Evolutionary conservation across 2,329 filamentous ascomycete species (phyloP).

Genomic region (Polychaeton citri): DNA sequence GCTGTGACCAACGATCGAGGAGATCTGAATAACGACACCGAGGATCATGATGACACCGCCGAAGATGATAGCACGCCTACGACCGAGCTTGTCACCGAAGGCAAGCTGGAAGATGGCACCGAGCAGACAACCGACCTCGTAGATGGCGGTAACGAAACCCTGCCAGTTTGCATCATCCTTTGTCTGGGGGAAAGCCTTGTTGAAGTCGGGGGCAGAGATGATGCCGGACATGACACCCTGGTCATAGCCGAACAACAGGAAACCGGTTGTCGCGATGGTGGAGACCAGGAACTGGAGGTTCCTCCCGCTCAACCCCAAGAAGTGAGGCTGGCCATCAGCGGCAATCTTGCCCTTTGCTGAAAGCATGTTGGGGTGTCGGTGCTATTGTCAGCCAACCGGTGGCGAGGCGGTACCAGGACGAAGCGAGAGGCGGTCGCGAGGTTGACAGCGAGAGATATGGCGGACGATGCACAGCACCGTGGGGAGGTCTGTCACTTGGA

Average conservation of each 20-base stretch:
- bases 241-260: constrained; percentile 28
- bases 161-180: constrained; percentile 32
- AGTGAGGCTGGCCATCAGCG: constrained; percentile 28
- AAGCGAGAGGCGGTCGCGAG: neutral
- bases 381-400: neutral
- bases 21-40: constrained; percentile 28
- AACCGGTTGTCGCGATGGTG: constrained; percentile 50
- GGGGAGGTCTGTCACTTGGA: no score
- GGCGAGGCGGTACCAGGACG: no score
- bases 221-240: constrained; percentile 28
- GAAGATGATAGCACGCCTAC: constrained; percentile 29
- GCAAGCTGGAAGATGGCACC: constrained; percentile 26
- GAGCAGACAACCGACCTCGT: constrained; percentile 37
- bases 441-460: neutral
- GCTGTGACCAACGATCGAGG: constrained; percentile 18
- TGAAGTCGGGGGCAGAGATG: constrained; percentile 24
- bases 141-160: constrained; percentile 39
- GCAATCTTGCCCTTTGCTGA: constrained; percentile 9
- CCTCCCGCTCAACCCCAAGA: constrained; percentile 46
- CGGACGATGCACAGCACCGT: neutral
- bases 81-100: constrained; percentile 29
- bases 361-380: constrained; percentile 3
- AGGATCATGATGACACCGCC: constrained; percentile 30
- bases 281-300: constrained; percentile 45
- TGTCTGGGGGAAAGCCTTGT: constrained; percentile 24